Percentiles rank a stretch among this genome's conserved stretches.
Conservation (phyloP, 129 eudicot genomes). For the sunflower (Helianthus annuus) region HanXRQr2.0-SUNRISE NC_035438.2:6711913-6712412, state of each 20-base stretch:
- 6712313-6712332: too few species aligned
- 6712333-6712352: too few species aligned
- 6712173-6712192: constrained; percentile 74
- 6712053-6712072: constrained; percentile 79
- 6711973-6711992: too few species aligned
- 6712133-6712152: constrained; percentile 75
- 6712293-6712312: too few species aligned
- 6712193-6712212: constrained; percentile 64
- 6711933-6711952: too few species aligned
- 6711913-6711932: too few species aligned
- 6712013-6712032: constrained; percentile 53
- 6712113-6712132: constrained; percentile 89
- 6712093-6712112: constrained; percentile 71
- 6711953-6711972: too few species aligned
- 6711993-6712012: constrained; percentile 7
- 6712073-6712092: constrained; percentile 80
- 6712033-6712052: constrained; percentile 64
- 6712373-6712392: too few species aligned
- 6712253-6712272: constrained; percentile 64
- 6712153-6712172: constrained; percentile 80
- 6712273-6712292: too few species aligned
- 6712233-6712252: constrained; percentile 65
- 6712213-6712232: constrained; percentile 41
- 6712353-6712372: too few species aligned
- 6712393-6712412: too few species aligned